phyloP scores from a whole-genome alignment of 1,284 basidiomycete genomes.

The Mycena sp. region DNA sequence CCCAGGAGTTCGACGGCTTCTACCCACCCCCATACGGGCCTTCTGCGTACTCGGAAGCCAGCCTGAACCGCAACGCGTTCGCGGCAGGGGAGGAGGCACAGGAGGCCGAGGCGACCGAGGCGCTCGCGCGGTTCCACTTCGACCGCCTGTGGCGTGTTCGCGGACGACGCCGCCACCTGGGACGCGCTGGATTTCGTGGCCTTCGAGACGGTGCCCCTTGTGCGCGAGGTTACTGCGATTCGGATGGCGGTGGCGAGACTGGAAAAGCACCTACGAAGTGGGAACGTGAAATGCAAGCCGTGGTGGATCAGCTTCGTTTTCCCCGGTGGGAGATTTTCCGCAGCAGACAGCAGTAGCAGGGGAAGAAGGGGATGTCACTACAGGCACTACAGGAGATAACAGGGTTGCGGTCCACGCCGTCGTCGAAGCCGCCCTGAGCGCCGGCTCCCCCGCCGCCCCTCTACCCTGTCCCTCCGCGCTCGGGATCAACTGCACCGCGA shows the following conservation, averaged over 20 bases:
- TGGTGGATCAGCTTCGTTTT: slow-evolving; percentile 86
- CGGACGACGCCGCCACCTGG: slow-evolving; percentile 62
- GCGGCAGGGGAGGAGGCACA: slow-evolving; percentile 36
- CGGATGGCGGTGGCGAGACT: slow-evolving; percentile 64
- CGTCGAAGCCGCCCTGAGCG: slow-evolving; percentile 42
- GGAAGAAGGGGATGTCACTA: slow-evolving; percentile 31
- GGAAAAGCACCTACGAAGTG: slow-evolving; percentile 20
- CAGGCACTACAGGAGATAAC: no score
- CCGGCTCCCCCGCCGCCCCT: slow-evolving; percentile 30
- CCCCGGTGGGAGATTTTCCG: slow-evolving; percentile 61
- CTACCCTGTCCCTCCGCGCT: slow-evolving; percentile 26
- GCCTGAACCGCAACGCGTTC: slow-evolving; percentile 56
- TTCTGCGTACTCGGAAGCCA: slow-evolving; percentile 44
- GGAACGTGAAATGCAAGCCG: slow-evolving; percentile 51
- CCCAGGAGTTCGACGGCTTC: slow-evolving; percentile 75
- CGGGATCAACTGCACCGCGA: slow-evolving; percentile 79
- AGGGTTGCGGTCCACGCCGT: slow-evolving; percentile 53
- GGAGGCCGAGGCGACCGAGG: slow-evolving; percentile 54
- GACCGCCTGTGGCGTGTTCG: slow-evolving; percentile 67
- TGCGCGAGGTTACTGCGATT: slow-evolving; percentile 74
- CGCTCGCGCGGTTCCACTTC: slow-evolving; percentile 75
- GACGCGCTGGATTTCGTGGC: slow-evolving; percentile 68
- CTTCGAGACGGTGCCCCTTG: slow-evolving; percentile 83
- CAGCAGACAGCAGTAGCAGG: slow-evolving; percentile 45
- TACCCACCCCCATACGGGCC: slow-evolving; percentile 84